A percentile compares a stretch with the other conserved stretches of the same genome.
phyloP scores from a whole-genome alignment of 371 early-diverging fungal species.

The Circinella umbellata region DNA sequence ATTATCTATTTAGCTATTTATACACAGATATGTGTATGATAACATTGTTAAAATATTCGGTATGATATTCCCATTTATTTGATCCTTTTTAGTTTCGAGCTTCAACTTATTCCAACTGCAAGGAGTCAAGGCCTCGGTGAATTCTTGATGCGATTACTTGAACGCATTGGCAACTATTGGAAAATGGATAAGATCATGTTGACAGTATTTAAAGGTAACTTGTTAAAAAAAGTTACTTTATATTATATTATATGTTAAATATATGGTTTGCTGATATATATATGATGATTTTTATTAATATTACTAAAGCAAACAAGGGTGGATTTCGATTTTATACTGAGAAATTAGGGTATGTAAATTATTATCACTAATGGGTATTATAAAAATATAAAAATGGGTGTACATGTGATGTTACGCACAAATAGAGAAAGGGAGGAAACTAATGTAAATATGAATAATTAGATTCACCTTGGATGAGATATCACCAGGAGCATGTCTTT shows the following conservation, averaged over 20 bases:
- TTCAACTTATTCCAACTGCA: slow-evolving; percentile 51
- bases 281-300: background rate
- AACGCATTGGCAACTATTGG: slow-evolving; percentile 50
- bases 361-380: background rate
- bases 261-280: slow-evolving; percentile 1
- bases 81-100: slow-evolving; percentile 39
- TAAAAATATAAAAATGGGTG: background rate
- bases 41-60: too few relatives aligned
- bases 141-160: slow-evolving; percentile 52
- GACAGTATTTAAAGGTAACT: slow-evolving; percentile 66
- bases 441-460: background rate
- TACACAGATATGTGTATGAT: too few relatives aligned
- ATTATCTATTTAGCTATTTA: too few relatives aligned
- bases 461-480: slow-evolving; percentile 67
- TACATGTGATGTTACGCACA: background rate
- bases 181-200: slow-evolving; percentile 70
- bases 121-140: slow-evolving; percentile 59
- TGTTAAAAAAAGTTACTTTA: background rate
- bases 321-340: slow-evolving; percentile 61
- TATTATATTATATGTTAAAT: background rate
- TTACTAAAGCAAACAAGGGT: slow-evolving; percentile 42
- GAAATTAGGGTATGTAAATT: slow-evolving; percentile 51
- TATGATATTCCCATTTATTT: too few relatives aligned
- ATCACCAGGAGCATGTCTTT: slow-evolving; percentile 60
- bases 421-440: background rate